A percentile compares a stretch with the other conserved stretches of the same genome.
These are phyloP conservation scores for Silene conica DNA, from an alignment of 148 eudicot genomes.

Conservation along the genomic window DNA sequence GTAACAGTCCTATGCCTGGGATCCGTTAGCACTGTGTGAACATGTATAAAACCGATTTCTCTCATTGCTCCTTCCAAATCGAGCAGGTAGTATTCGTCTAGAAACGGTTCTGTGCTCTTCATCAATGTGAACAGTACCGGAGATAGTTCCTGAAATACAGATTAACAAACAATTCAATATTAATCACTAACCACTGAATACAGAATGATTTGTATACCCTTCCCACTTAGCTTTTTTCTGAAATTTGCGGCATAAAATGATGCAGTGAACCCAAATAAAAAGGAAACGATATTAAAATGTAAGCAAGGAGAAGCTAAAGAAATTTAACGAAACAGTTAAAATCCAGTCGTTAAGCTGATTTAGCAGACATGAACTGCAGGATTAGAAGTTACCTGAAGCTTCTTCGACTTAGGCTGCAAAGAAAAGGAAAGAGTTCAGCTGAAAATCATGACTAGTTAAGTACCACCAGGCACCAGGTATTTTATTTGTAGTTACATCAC, in stretches of 20 bases:
- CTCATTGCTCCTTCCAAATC: slow-evolving; percentile 64
- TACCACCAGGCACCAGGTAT: too few species aligned
- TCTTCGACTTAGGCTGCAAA: slow-evolving; percentile 95
- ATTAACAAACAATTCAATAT: neutral
- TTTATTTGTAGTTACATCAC: neutral
- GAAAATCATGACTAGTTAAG: too few species aligned
- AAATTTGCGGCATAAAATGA: too few species aligned
- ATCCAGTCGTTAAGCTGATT: neutral
- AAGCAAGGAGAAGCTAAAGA: neutral
- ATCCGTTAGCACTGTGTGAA: slow-evolving; percentile 65
- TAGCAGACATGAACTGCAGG: slow-evolving; percentile 2
- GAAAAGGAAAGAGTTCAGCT: neutral
- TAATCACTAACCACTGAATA: neutral
- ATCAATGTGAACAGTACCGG: slow-evolving; percentile 89
- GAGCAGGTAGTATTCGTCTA: slow-evolving; percentile 86
- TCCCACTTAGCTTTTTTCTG: neutral
- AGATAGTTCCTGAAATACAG: slow-evolving; percentile 59
- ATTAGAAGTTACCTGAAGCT: slow-evolving; percentile 61
- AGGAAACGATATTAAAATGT: too few species aligned
- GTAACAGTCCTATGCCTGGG: slow-evolving; percentile 95
- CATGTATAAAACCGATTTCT: slow-evolving; percentile 67
- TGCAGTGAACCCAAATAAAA: too few species aligned
- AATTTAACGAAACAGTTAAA: too few species aligned
- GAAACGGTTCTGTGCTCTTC: slow-evolving; percentile 98
- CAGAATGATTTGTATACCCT: neutral